Conservation (phyloP, 2,329 filamentous ascomycete species). For the Aspergillus clavatus region DNA sequence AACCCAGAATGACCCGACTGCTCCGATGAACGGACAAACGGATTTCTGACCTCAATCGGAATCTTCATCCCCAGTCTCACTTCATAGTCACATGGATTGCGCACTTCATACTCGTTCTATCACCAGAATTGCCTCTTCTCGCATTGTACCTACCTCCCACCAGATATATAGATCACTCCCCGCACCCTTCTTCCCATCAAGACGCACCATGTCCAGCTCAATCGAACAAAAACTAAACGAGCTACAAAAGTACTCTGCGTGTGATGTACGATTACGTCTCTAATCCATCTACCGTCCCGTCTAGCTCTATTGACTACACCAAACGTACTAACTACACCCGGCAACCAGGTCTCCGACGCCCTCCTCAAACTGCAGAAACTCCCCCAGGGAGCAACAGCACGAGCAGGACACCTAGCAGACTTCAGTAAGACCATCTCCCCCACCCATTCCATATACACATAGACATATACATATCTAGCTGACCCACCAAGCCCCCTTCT, state of each 20-base stretch:
- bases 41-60: neutral
- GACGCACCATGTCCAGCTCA: slow-evolving; percentile 26
- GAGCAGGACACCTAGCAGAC: slow-evolving; percentile 64
- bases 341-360: slow-evolving; percentile 62
- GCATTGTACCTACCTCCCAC: neutral
- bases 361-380: slow-evolving; percentile 60
- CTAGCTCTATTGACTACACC: neutral
- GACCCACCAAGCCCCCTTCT: slow-evolving; percentile 29
- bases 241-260: slow-evolving; percentile 38
- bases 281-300: neutral
- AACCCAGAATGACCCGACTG: neutral
- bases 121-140: slow-evolving; percentile 6
- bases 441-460: too few species aligned
- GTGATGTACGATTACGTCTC: slow-evolving; percentile 33
- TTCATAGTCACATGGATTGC: too few species aligned
- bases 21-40: neutral
- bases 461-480: too few species aligned
- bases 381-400: slow-evolving; percentile 44
- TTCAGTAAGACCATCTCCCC: slow-evolving; percentile 40
- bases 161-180: slow-evolving; percentile 1
- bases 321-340: neutral
- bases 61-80: neutral
- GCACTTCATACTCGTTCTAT: neutral
- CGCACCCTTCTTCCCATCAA: neutral
- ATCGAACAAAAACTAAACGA: slow-evolving; percentile 33